phyloP scores from a whole-genome alignment of 345 rosid genomes.

The Pugionium cornutum region DNA sequence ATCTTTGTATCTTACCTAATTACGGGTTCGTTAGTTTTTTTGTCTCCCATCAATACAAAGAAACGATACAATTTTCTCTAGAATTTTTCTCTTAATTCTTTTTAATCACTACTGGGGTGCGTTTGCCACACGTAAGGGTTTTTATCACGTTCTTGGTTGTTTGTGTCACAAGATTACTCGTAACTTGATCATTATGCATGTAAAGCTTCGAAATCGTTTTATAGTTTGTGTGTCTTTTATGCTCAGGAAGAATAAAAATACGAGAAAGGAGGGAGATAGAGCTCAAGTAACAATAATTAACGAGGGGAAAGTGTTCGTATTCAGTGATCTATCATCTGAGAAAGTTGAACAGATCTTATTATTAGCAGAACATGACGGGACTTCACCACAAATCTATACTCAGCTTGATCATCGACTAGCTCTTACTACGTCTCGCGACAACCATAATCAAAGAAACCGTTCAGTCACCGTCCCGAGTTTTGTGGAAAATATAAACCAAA shows the following conservation, averaged over 20 bases:
- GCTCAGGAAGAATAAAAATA: constrained; percentile 6
- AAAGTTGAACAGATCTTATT: too few species aligned
- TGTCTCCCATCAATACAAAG: neutral
- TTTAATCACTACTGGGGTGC: neutral
- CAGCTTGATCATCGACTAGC: constrained; percentile 21
- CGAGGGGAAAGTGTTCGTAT: too few species aligned
- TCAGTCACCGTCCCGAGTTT: neutral
- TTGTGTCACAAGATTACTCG: neutral
- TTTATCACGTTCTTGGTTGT: neutral
- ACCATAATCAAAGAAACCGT: neutral
- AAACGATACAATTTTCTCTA: neutral
- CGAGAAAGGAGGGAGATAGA: neutral
- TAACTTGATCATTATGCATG: neutral
- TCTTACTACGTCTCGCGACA: neutral
- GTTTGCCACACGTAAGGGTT: neutral
- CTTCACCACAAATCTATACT: constrained; percentile 2
- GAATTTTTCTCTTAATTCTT: too few species aligned
- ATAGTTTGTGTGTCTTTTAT: neutral
- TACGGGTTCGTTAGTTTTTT: constrained; percentile 16
- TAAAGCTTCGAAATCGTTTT: neutral
- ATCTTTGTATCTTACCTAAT: neutral
- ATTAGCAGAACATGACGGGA: too few species aligned
- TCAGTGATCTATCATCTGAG: too few species aligned
- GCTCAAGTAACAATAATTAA: too few species aligned
- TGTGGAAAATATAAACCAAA: neutral